Evolutionary conservation across 352 stramenopile species (phyloP).

Genomic region (Blastocystis sp.): DNA sequence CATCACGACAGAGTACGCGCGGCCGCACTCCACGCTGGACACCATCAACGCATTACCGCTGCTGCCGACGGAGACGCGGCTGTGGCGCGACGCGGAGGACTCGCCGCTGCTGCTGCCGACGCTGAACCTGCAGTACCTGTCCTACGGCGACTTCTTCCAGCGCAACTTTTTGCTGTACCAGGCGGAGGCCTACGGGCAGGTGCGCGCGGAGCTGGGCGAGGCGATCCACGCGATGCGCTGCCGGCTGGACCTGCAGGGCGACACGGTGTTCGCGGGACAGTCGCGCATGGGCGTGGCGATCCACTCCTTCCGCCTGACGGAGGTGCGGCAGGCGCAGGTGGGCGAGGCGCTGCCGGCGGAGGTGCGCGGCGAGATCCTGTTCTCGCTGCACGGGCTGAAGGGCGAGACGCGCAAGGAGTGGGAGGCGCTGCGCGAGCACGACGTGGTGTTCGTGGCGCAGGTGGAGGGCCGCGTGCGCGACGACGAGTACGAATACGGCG

Average conservation of each 20-base stretch:
- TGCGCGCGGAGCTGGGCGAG: constrained; percentile 81
- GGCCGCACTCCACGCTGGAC: constrained; percentile 73
- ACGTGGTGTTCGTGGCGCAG: constrained; percentile 88
- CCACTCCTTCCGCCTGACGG: constrained; percentile 72
- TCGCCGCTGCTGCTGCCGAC: constrained; percentile 83
- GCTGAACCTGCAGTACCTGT: constrained; percentile 90
- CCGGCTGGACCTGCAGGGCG: constrained; percentile 72
- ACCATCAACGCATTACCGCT: constrained; percentile 74
- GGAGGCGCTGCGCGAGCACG: constrained; percentile 84
- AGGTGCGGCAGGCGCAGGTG: constrained; percentile 81
- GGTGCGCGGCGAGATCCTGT: constrained; percentile 81
- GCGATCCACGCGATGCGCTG: constrained; percentile 77
- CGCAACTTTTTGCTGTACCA: constrained; percentile 85
- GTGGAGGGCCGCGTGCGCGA: constrained; percentile 78
- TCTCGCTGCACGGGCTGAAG: constrained; percentile 80
- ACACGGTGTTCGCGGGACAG: constrained; percentile 73
- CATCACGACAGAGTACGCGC: constrained; percentile 56
- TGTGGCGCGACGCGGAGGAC: constrained; percentile 78
- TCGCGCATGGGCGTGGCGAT: constrained; percentile 73
- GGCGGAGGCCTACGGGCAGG: constrained; percentile 82
- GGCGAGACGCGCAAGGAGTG: constrained; percentile 79
- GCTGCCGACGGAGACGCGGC: constrained; percentile 81
- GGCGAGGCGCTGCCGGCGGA: constrained; percentile 80
- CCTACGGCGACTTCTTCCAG: constrained; percentile 86
- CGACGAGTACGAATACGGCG: constrained; percentile 74